These are phyloP conservation scores for Hypoxylon rickii DNA, from an alignment of 495 filamentous ascomycete genomes.

Conservation along the genomic window DNA sequence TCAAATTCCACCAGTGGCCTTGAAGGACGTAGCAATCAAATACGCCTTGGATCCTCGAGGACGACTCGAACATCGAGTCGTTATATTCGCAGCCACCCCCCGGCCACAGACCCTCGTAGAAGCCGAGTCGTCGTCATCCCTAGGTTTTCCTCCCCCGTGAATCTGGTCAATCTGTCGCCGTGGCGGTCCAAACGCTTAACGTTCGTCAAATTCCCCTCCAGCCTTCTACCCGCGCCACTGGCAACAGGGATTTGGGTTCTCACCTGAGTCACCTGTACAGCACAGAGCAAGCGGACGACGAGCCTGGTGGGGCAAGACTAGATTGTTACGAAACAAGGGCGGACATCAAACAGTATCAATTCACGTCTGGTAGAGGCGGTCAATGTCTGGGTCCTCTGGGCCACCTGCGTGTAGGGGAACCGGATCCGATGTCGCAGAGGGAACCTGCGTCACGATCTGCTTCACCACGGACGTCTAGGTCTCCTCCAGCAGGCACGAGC, in stretches of 20 bases:
- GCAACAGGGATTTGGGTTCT: conserved; percentile 30
- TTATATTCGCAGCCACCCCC: conserved; percentile 13
- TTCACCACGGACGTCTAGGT: conserved; percentile 46
- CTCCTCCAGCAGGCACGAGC: conserved; percentile 32
- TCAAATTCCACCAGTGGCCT: conserved; percentile 2
- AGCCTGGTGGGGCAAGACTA: conserved; percentile 41
- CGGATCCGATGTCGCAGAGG: conserved; percentile 65
- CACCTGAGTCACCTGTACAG: conserved; percentile 25
- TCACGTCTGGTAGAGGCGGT: conserved; percentile 42
- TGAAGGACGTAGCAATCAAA: conserved; percentile 14
- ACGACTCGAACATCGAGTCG: conserved; percentile 10
- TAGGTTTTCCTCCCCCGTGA: conserved; percentile 13
- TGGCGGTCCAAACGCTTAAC: conserved; percentile 35
- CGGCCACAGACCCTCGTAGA: conserved; percentile 3
- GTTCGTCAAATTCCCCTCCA: conserved; percentile 22
- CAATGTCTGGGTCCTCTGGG: conserved; percentile 59
- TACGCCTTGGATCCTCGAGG: conserved; percentile 12
- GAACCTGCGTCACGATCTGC: conserved; percentile 53
- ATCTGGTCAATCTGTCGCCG: conserved; percentile 27
- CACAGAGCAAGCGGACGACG: conserved; percentile 31
- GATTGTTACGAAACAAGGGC: conserved; percentile 36
- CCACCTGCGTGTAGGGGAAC: conserved; percentile 57
- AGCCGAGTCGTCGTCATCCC: conserved; percentile 1
- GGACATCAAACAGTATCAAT: conserved; percentile 34
- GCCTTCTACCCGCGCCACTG: conserved; percentile 23